A percentile compares a stretch with the other conserved stretches of the same genome.
phyloP scores from a whole-genome alignment of 2,329 filamentous ascomycete genomes.

The Paramyrothecium sp. region DNA sequence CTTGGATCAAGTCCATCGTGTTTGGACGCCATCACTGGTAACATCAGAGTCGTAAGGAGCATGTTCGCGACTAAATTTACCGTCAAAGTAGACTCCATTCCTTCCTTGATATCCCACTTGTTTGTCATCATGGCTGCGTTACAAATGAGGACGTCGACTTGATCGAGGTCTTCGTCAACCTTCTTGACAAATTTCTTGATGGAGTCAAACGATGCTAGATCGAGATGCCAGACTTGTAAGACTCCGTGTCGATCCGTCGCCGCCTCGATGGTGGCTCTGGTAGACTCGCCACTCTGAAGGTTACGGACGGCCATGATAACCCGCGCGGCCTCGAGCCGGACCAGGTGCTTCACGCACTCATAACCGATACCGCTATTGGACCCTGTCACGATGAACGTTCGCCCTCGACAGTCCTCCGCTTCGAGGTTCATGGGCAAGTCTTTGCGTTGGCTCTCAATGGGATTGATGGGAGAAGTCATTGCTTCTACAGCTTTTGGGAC shows the following conservation, averaged over 20 bases:
- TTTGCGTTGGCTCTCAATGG: no score
- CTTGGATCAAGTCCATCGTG: neutral
- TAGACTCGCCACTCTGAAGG: neutral
- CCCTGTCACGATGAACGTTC: slow-evolving; percentile 28
- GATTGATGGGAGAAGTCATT: no score
- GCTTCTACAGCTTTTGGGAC: no score
- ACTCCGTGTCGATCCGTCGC: slow-evolving; percentile 4
- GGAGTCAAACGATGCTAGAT: slow-evolving; percentile 24
- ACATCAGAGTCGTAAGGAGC: neutral
- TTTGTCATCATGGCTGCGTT: neutral
- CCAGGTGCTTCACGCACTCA: slow-evolving; percentile 31
- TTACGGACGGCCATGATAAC: slow-evolving; percentile 31
- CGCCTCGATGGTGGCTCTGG: neutral
- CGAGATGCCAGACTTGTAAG: slow-evolving; percentile 38
- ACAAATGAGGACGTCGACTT: neutral
- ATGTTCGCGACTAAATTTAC: neutral
- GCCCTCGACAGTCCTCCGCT: neutral
- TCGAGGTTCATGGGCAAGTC: neutral
- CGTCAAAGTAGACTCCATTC: neutral
- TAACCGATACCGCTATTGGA: slow-evolving; percentile 31
- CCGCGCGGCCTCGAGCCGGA: slow-evolving; percentile 21
- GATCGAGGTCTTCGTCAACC: neutral
- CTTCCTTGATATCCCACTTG: neutral
- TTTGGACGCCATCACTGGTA: neutral
- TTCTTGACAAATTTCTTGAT: slow-evolving; percentile 1